Conservation (phyloP, 2,329 filamentous ascomycete species). For the Neofusicoccum cordaticola region DNA sequence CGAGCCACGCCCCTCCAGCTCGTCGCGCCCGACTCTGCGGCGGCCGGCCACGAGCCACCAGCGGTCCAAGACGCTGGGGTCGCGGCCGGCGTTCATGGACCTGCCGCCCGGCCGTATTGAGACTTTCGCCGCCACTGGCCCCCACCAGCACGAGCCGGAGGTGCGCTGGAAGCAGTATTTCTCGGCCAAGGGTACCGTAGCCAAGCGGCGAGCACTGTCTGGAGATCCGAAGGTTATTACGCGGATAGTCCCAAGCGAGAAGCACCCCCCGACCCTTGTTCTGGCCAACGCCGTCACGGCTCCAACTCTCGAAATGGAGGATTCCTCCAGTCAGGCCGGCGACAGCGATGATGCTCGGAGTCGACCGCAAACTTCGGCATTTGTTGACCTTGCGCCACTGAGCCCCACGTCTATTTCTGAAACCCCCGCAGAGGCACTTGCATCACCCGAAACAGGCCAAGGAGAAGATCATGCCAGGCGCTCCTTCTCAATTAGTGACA, state of each 20-base stretch:
- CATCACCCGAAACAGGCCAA: conserved; percentile 20
- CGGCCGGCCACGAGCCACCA: conserved; percentile 78
- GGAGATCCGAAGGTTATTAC: conserved; percentile 39
- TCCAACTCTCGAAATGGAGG: conserved; percentile 34
- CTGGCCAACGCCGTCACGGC: conserved; percentile 41
- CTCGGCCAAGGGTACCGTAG: conserved; percentile 32
- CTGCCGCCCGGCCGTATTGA: conserved; percentile 25
- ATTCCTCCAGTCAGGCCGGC: conserved; percentile 35
- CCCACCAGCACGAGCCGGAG: conserved; percentile 10
- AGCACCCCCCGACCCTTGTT: conserved; percentile 48
- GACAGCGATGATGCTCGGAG: conserved; percentile 40
- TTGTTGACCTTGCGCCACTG: conserved; percentile 25
- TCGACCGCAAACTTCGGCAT: conserved; percentile 38
- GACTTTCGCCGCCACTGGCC: conserved; percentile 2
- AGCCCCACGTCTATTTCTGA: conserved; percentile 14
- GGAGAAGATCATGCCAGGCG: conserved; percentile 38
- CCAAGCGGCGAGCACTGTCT: conserved; percentile 41
- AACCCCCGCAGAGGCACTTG: conserved; percentile 18
- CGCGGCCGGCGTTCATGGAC: conserved; percentile 40
- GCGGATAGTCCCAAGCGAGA: conserved; percentile 44
- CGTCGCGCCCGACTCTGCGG: conserved; percentile 64
- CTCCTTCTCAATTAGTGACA: conserved; percentile 45
- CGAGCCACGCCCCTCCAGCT: conserved; percentile 51
- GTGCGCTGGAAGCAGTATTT: conserved; percentile 38
- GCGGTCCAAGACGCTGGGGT: conserved; percentile 67